A percentile compares a stretch with the other conserved stretches of the same genome.
Conservation (phyloP, 805 yeast species). For the Yamadazyma paraphyllophila region DNA sequence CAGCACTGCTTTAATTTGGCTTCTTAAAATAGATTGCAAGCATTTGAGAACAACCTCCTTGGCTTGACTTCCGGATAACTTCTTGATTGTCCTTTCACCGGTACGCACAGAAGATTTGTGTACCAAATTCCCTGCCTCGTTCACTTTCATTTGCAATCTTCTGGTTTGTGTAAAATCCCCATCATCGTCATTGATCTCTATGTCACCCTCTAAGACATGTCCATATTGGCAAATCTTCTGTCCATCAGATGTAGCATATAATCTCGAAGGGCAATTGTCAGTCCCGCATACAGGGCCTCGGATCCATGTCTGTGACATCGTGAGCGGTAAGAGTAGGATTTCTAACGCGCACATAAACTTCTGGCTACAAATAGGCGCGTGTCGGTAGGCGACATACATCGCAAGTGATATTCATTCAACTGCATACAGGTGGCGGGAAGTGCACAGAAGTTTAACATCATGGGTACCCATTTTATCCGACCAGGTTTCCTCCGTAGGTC, state of each 20-base stretch:
- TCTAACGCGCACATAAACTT: too few species aligned
- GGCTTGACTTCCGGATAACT: slow-evolving; percentile 2
- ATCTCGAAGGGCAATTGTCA: slow-evolving; percentile 80
- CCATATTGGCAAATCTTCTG: slow-evolving; percentile 84
- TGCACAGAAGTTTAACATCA: too few species aligned
- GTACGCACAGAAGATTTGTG: slow-evolving; percentile 9
- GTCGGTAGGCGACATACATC: too few species aligned
- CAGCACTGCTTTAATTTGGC: slow-evolving; percentile 46
- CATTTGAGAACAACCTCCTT: not conserved
- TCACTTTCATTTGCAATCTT: slow-evolving; percentile 43
- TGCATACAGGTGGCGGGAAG: too few species aligned
- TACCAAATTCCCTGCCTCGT: slow-evolving; percentile 12
- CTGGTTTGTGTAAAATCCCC: slow-evolving; percentile 57
- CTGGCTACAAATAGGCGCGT: too few species aligned
- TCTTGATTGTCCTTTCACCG: slow-evolving; percentile 1
- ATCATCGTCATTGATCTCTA: slow-evolving; percentile 80
- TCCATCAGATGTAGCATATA: slow-evolving; percentile 75
- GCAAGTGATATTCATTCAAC: too few species aligned
- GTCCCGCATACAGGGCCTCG: slow-evolving; percentile 86
- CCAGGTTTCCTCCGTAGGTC: too few species aligned
- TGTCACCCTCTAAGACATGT: slow-evolving; percentile 78
- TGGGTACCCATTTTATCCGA: too few species aligned
- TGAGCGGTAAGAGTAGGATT: too few species aligned
- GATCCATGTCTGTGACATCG: slow-evolving; percentile 40
- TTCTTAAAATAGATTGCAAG: slow-evolving; percentile 10